Evolutionary conservation across 805 yeast species (phyloP).

Genomic region (Saccharomyces paradoxus): DNA sequence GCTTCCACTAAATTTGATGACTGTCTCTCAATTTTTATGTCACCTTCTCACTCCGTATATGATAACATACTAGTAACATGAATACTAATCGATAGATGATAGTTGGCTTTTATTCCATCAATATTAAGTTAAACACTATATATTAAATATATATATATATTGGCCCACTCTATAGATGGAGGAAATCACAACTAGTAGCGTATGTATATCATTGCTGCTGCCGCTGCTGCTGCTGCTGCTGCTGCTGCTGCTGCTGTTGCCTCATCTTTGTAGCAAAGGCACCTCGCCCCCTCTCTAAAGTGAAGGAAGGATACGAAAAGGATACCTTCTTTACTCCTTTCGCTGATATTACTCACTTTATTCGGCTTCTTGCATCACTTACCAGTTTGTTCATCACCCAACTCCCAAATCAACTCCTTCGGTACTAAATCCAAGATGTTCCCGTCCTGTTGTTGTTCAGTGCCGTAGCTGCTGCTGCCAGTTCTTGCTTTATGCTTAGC

Average conservation of each 20-base stretch:
- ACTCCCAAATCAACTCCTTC: slow-evolving; percentile 7
- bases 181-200: background rate
- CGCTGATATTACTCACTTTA: background rate
- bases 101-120: too few relatives aligned
- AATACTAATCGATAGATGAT: too few relatives aligned
- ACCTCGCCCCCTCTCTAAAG: background rate
- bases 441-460: background rate
- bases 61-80: too few relatives aligned
- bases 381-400: background rate
- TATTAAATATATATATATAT: too few relatives aligned
- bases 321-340: background rate
- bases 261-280: background rate
- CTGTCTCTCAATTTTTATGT: too few relatives aligned
- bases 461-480: background rate
- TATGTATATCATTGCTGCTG: background rate
- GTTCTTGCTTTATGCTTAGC: slow-evolving; percentile 10
- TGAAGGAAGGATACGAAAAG: background rate
- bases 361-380: background rate
- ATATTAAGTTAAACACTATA: background rate
- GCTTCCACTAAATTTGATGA: too few relatives aligned
- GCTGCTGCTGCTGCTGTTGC: background rate
- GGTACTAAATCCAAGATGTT: slow-evolving; percentile 2
- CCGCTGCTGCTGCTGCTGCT: background rate
- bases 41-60: too few relatives aligned
- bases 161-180: background rate